Evolutionary conservation across 2,329 filamentous ascomycete genomes (phyloP).

Genomic region (Nothophaeocryptopus gaeumannii): DNA sequence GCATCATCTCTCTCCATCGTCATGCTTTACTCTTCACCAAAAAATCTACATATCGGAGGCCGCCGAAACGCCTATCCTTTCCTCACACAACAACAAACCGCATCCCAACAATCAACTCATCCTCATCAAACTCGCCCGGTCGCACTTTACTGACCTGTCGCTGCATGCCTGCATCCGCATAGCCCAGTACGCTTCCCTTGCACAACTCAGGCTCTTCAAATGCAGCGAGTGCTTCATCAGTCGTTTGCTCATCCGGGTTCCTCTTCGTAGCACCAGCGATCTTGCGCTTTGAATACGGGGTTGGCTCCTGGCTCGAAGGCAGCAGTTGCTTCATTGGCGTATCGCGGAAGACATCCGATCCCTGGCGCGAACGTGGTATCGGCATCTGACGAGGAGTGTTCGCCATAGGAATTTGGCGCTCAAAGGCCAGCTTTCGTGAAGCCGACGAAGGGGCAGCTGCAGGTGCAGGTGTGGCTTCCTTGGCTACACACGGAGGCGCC

Average conservation of each 20-base stretch:
- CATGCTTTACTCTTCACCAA: not conserved
- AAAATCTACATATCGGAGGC: too few species aligned
- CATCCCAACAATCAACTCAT: conserved; percentile 42
- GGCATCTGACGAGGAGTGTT: too few species aligned
- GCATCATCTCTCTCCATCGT: too few species aligned
- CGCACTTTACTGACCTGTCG: conserved; percentile 41
- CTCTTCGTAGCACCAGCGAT: not conserved
- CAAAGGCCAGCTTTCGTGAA: too few species aligned
- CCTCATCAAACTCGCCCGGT: conserved; percentile 41
- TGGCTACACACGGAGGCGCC: not conserved
- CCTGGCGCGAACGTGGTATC: too few species aligned
- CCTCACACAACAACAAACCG: conserved; percentile 40
- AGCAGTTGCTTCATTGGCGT: too few species aligned
- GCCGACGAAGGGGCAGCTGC: too few species aligned
- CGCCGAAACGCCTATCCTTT: not conserved
- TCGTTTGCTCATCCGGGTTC: conserved; percentile 4
- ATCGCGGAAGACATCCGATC: too few species aligned
- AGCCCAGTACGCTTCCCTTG: conserved; percentile 24
- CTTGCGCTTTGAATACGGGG: too few species aligned
- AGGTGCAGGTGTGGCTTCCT: not conserved
- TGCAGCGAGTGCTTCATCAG: conserved; percentile 14
- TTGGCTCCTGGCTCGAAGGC: not conserved
- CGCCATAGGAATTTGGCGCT: too few species aligned
- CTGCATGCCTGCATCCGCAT: conserved; percentile 29
- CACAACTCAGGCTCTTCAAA: conserved; percentile 26